Evolutionary conservation across 345 rosid genomes (phyloP).

Genomic region (Chamaenerion angustifolium): DNA sequence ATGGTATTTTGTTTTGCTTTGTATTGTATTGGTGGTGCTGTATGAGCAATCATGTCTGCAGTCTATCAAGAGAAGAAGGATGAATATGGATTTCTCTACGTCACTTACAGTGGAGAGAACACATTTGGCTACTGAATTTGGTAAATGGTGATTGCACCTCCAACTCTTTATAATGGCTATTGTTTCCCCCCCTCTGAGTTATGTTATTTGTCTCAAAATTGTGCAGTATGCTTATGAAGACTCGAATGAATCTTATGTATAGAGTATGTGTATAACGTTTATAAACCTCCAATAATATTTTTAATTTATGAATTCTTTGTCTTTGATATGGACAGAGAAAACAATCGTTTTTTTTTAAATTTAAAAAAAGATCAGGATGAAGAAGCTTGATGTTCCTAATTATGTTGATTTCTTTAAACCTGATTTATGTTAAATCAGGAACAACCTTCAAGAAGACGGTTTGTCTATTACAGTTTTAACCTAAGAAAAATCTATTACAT

Average conservation of each 20-base stretch:
- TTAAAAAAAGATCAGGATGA: too few species aligned
- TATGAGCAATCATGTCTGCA: conserved; percentile 70
- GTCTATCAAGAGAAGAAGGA: conserved; percentile 91
- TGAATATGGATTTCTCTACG: conserved; percentile 89
- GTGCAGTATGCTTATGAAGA: conserved; percentile 9
- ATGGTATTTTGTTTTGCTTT: too few species aligned
- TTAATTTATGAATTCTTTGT: too few species aligned
- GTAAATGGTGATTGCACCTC: neutral
- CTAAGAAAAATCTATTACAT: too few species aligned
- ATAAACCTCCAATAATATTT: neutral
- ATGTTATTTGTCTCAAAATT: neutral
- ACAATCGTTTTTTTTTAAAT: too few species aligned
- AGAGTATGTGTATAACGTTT: conserved; percentile 26
- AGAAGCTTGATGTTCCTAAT: too few species aligned
- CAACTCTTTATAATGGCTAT: neutral
- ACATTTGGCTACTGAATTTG: conserved; percentile 39
- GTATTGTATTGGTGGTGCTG: too few species aligned
- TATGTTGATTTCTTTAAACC: too few species aligned
- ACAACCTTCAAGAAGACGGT: too few species aligned
- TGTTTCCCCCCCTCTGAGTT: neutral
- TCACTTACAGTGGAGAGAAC: conserved; percentile 94
- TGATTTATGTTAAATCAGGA: too few species aligned
- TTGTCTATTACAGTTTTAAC: too few species aligned
- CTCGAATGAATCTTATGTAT: conserved; percentile 13
- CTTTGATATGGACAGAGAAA: too few species aligned